Evolutionary conservation across 1,284 basidiomycete species (phyloP), one percentile per base, ranked within the genome.

Genomic region (Thelephora terrestris): DNA sequence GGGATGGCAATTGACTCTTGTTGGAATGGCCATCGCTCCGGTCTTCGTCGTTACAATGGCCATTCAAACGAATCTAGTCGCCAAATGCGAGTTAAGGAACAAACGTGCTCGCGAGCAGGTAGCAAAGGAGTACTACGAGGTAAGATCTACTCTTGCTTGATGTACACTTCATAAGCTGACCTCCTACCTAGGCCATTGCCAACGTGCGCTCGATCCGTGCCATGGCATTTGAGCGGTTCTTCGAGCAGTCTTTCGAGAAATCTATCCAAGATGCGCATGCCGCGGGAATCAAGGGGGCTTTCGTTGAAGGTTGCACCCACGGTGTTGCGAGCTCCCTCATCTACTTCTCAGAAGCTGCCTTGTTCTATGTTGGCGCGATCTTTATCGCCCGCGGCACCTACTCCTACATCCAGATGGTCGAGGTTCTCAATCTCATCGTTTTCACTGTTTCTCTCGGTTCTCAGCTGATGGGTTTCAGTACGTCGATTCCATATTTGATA

Each of bases 1-100:
- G 24, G 92, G 91, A 0, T 99, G 95, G 95, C 83, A 96, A 66
- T 72, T 99, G 51, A 96, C 94, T 0, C 76, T 99, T 17, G 89
- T 91, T 1, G 95, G 92, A 0, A 64, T 97, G 29, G 91, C 85
- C 1, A 77, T 97, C 29, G 88, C 79, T 0, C 95, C 94, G 0
- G 72, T 96, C 7, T 95, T 97, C 57, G 79, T 81, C 7, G 63
- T 77, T 16, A 71, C 81, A 5, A 87, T 92, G 73, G 74, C 79
- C 10, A 53, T 86, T 6, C 89, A 94, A 61, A 80, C 84, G 1
- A 69, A 73, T 20, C 62, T 91, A 42, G 78, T 89, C 2, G 75
- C 78, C 2, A 73, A 75, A 47, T 84, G 80, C 56, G 92, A 98
- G 69, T 62, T 78, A 7, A 65, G 76, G 52, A 95, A 93, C 68